These are phyloP conservation scores for Camelina hispida DNA, from an alignment of 345 rosid species.

Conservation along the genomic window DNA sequence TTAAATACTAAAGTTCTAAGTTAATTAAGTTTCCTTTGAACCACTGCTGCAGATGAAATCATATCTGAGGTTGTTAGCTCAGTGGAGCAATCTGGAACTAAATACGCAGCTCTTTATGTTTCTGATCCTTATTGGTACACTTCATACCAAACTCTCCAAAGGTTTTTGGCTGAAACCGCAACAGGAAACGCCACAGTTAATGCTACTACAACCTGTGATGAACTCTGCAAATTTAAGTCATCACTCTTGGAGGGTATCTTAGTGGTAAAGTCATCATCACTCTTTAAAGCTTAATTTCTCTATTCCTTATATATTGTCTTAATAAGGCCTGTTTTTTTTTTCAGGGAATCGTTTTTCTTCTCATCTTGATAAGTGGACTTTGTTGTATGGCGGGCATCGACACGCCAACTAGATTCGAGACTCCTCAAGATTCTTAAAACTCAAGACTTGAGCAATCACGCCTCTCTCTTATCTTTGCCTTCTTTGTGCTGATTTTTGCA, in stretches of 20 bases:
- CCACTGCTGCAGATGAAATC: slow-evolving; percentile 55
- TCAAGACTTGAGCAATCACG: neutral
- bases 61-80: slow-evolving; percentile 63
- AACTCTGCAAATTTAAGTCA: slow-evolving; percentile 78
- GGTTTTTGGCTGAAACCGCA: slow-evolving; percentile 70
- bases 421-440: slow-evolving; percentile 77
- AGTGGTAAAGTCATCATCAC: slow-evolving; percentile 57
- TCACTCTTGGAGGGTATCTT: slow-evolving; percentile 79
- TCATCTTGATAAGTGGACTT: slow-evolving; percentile 86
- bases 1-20: neutral
- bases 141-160: slow-evolving; percentile 55
- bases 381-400: slow-evolving; percentile 99
- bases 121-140: slow-evolving; percentile 69
- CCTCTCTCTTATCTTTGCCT: neutral
- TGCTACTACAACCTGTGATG: slow-evolving; percentile 55
- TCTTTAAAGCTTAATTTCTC: neutral
- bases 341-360: slow-evolving; percentile 85
- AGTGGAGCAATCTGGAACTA: slow-evolving; percentile 62
- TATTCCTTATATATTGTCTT: neutral
- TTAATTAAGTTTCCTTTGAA: slow-evolving; percentile 8
- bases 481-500: neutral
- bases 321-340: slow-evolving; percentile 24
- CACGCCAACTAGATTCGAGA: slow-evolving; percentile 89
- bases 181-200: slow-evolving; percentile 48
- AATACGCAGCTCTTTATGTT: slow-evolving; percentile 70